Base-by-base conservation (phyloP, 305 asterid genomes). In the Salvia sclarea region DNA sequence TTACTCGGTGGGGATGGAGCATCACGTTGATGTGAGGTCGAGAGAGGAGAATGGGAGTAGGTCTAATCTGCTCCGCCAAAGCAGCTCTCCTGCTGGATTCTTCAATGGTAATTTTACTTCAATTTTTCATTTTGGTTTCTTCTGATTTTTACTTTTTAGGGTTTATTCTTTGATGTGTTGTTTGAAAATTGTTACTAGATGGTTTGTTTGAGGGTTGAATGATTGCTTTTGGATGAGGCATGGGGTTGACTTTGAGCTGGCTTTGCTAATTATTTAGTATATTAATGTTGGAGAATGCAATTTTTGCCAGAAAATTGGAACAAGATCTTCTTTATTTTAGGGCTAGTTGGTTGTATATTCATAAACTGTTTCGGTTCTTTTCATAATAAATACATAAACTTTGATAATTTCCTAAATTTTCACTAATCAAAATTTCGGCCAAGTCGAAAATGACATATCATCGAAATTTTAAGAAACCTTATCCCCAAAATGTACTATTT, bases 61-160 rank as follows among this genome's bases (percentile, higher is more conserved):
- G 31, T 81, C 91, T 4, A 81, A 71, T 83, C 95, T 91, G 62
- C 63, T 81, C 50, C 84, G 90, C 60, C 97, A 91, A 33, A 91
- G 85, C 78, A 91, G 96, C 78, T 91, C 97, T 24, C 97, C 97
- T 21, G 91, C 95, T 71, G 97, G 89, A 17, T 82, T 88, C 69
- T 85, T 88, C 72, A 71, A 81, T 68, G 97, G 97, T 91, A 90
- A 0, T 49, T n/a, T n/a, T 61, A 33, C 24, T 38, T 38, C 25
- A 3, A 24, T 13, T 30, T 66, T 61, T 41, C 12, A 28, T 25
- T 20, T 14, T 61, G 0, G 24, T 68, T 11, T 31, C 56, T 22
- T 56, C 21, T 4, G 10, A 5, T 56, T n/a, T n/a, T n/a, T n/a
- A n/a, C n/a, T n/a, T n/a, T n/a, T 71, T 33, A 12, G 54, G 37